phyloP scores from a whole-genome alignment of 768 basidiomycete species.

The Boletus subcaerulescens region DNA sequence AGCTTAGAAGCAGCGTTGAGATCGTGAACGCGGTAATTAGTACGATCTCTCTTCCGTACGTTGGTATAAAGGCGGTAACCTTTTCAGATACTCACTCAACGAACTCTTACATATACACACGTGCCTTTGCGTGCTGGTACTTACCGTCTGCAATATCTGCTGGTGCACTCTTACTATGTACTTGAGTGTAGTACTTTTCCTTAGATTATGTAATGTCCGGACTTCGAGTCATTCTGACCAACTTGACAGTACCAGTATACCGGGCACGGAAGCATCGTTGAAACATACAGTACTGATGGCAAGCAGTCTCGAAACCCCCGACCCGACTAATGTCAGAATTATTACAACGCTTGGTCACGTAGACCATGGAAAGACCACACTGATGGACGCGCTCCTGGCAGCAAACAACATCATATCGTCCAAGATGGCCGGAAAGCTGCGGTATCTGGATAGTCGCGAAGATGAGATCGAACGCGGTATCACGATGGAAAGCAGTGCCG shows the following conservation, averaged over 20 bases:
- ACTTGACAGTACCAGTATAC: no score
- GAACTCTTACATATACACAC: not conserved
- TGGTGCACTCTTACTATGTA: no score
- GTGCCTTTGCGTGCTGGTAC: no score
- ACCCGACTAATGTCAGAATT: slow-evolving; percentile 58
- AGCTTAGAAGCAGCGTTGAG: slow-evolving; percentile 43
- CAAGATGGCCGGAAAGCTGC: slow-evolving; percentile 92
- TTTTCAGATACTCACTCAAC: not conserved
- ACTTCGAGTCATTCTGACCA: not conserved
- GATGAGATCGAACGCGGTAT: slow-evolving; percentile 98
- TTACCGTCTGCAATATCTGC: no score
- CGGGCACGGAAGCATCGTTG: not conserved
- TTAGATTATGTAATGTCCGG: slow-evolving; percentile 2
- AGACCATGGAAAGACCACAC: slow-evolving; percentile 95
- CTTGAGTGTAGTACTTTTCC: no score
- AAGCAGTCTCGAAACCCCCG: slow-evolving; percentile 19
- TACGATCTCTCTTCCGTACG: not conserved
- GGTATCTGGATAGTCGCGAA: slow-evolving; percentile 93
- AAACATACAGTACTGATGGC: slow-evolving; percentile 19
- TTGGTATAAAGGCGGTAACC: no score
- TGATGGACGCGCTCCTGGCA: slow-evolving; percentile 92
- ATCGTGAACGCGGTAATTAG: not conserved
- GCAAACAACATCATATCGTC: slow-evolving; percentile 97
- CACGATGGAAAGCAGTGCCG: slow-evolving; percentile 98
- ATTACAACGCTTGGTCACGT: slow-evolving; percentile 88